phyloP scores from a whole-genome alignment of 441 rosid genomes.

The Lepidium campestre region DNA sequence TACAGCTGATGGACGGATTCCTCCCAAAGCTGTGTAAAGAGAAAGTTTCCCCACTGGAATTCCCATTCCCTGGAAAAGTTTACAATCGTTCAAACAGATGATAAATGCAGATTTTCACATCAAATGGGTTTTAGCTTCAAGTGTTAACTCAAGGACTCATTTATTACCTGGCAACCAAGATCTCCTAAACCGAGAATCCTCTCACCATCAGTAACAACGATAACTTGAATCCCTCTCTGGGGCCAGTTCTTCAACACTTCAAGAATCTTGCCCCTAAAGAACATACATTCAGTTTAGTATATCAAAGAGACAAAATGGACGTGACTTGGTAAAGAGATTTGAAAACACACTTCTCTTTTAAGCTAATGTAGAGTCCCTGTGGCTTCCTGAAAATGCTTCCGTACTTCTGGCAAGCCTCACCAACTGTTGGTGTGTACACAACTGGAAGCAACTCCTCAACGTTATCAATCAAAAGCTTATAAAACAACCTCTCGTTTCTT shows the following conservation, averaged over 20 bases:
- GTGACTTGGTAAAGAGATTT: background rate
- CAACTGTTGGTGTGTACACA: conserved; percentile 97
- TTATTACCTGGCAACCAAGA: conserved; percentile 89
- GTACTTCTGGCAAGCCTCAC: conserved; percentile 97
- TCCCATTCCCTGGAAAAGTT: conserved; percentile 79
- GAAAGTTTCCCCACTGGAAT: conserved; percentile 96
- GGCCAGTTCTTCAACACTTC: conserved; percentile 94
- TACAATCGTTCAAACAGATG: background rate
- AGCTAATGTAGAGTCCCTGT: conserved; percentile 91
- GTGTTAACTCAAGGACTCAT: background rate
- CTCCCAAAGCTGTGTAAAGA: conserved; percentile 88
- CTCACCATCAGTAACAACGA: conserved; percentile 93
- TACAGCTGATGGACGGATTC: conserved; percentile 86
- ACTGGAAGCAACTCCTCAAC: conserved; percentile 95
- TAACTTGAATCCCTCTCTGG: conserved; percentile 78
- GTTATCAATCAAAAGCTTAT: conserved; percentile 85
- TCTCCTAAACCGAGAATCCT: conserved; percentile 88
- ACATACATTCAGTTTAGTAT: conserved; percentile 4
- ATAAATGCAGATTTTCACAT: background rate
- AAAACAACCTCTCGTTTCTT: conserved; percentile 87
- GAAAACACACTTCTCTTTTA: conserved; percentile 71
- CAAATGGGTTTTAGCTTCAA: background rate
- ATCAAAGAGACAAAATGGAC: conserved; percentile 5
- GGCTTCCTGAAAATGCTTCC: conserved; percentile 94
- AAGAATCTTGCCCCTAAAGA: conserved; percentile 71